Base-by-base conservation (phyloP, 2,329 filamentous ascomycete genomes). In the Cercospora zeae-maydis region DNA sequence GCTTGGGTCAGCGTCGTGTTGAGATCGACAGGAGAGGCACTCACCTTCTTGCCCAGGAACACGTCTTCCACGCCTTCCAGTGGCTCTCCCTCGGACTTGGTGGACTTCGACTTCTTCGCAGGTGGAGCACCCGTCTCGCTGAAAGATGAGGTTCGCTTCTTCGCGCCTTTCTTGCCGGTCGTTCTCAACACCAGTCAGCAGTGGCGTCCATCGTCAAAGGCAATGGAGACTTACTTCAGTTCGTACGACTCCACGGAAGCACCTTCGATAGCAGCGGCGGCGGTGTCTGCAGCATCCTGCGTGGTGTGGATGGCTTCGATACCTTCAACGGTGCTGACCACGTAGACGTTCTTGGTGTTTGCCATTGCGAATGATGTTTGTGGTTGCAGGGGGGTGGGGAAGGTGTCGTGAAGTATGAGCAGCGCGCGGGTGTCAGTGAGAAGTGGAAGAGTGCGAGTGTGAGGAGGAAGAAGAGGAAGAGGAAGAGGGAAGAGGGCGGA, bases 91-190 rank as follows among this genome's bases (percentile, higher is more conserved):
- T 37, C 45, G 9, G 27, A 24, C 36, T 47, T 45, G 31, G 42
- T 34, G 14, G 21, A 52, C 57, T 59, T 59, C 11, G 57, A n/a
- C 57, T 59, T 59, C 47, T 59, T 59, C 7, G 57, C 10, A 6
- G 45, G 42, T 19, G 57, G 16, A 21, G 57, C 10, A 14, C 45
- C 57, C n/a, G 49, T 34, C 7, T 47, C 45, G 16, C 13, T 31
- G 8, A 31, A 47, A 16, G 30, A 36, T 39, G 57, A 30, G 24
- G 57, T 13, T 13, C 57, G 45, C 57, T 52, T 49, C 30, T 42
- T 39, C 4, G 34, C 4, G 34, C 57, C 45, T 21, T 59, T 59
- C 30, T 34, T 36, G 56, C 39, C 39, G n/a, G 30, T 37, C 24
- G 27, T 33, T 31, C 57, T 59, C 33, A 8, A 11, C 30, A 33